Conservation (phyloP, 2,329 filamentous ascomycete species). For the Diplodia scrobiculata region DNA sequence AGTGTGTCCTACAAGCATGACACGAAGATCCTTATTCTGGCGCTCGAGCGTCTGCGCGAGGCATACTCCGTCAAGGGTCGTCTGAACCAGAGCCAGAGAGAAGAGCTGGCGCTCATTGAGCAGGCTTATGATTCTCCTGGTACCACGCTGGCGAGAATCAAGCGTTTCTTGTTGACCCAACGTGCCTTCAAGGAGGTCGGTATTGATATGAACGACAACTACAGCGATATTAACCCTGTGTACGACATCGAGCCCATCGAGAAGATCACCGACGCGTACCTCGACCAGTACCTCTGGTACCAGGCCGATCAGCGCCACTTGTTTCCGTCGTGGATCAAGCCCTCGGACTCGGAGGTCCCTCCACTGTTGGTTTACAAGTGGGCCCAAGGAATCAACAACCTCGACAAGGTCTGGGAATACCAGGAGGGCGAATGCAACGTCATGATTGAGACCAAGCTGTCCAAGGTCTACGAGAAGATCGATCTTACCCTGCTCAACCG, state of each 20-base stretch:
- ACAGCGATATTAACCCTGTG: conserved; percentile 97
- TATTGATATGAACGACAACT: conserved; percentile 99
- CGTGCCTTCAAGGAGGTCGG: conserved; percentile 98
- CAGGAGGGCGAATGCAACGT: conserved; percentile 96
- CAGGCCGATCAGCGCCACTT: conserved; percentile 96
- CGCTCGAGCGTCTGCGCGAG: conserved; percentile 87
- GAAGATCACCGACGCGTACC: conserved; percentile 98
- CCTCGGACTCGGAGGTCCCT: conserved; percentile 95
- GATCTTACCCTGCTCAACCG: conserved; percentile 94
- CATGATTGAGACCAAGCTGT: conserved; percentile 96
- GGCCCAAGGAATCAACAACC: conserved; percentile 98
- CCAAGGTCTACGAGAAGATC: conserved; percentile 99
- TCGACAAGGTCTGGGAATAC: conserved; percentile 92
- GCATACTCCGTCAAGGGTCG: conserved; percentile 97
- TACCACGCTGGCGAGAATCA: conserved; percentile 93
- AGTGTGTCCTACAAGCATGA: conserved; percentile 99
- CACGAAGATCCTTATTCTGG: conserved; percentile 96
- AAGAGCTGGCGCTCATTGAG: conserved; percentile 94
- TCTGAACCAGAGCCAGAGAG: conserved; percentile 94
- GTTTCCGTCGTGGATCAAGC: conserved; percentile 99
- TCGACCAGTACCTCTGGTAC: conserved; percentile 99
- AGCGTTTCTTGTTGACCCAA: conserved; percentile 94
- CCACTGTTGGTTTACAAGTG: conserved; percentile 96
- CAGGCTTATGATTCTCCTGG: conserved; percentile 98
- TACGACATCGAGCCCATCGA: conserved; percentile 99